Base-by-base conservation (phyloP, 257 asterid species). In the Nyctanthes arbortristis region DNA sequence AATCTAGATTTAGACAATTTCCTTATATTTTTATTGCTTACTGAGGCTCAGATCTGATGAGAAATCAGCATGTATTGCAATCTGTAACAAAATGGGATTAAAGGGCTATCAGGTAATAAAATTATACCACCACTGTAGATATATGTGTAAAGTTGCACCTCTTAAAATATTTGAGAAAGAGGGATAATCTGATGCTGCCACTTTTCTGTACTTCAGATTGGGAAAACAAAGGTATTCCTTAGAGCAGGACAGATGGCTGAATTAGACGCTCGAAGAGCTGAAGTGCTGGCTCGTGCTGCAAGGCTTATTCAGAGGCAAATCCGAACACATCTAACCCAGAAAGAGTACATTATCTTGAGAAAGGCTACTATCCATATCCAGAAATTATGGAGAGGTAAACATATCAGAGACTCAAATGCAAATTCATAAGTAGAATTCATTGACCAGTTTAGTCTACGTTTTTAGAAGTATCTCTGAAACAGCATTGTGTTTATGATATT, bases 241-340 rank as follows among this genome's bases (percentile, higher is more conserved):
- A 82, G 98, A 84, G 98, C 98, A 25, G 98, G 98, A 43, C 97
- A 93, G 83, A 93, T 93, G 96, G 98, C 98, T 32, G 97, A 91
- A 69, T 75, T 90, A 81, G 98, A 91, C 77, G 93, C 97, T 78
- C 80, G 96, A 77, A 79, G 97, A 73, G 87, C 97, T 71, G 97
- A 90, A 82, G 78, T 93, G 70, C 75, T 90, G 73, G 95, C 90
- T 72, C 84, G 67, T 73, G 97, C 97, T 32, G 95, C 87, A 32
- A 89, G 73, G 79, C 78, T 82, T 74, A 80, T 93, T 61, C 98
- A 93, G 80, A 93, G 97, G 79, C 95, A 91, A 77, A 88, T 93
- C 55, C 82, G 92, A 63, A 87, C 98, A 14, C 57, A 85, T 77
- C 90, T 90, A 63, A 72, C 96, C 9, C 78, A 94, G 65, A 93